These are phyloP conservation scores for Saprolegnia parasitica DNA, from an alignment of 352 stramenopile species.

Conservation along the genomic window DNA sequence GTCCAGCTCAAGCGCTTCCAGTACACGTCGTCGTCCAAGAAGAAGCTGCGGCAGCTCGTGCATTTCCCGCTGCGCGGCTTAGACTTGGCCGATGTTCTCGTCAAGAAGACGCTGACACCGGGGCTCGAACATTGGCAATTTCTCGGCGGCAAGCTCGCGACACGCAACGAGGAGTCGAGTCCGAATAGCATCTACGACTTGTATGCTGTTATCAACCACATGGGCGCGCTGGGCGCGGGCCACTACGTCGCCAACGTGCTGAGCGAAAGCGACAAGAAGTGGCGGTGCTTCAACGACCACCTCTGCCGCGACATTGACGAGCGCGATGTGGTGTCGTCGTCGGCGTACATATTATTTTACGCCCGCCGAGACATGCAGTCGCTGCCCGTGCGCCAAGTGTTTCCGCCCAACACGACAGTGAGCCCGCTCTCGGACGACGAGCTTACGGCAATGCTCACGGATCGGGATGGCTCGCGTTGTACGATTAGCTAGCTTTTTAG, in stretches of 20 bases:
- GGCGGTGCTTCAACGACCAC: constrained; percentile 98
- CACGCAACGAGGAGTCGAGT: constrained; percentile 48
- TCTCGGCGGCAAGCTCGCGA: constrained; percentile 33
- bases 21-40: constrained; percentile 87
- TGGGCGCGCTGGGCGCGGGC: constrained; percentile 91
- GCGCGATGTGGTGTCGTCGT: constrained; percentile 78
- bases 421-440: constrained; percentile 21
- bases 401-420: constrained; percentile 41
- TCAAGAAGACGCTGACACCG: constrained; percentile 36
- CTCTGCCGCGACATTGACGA: constrained; percentile 85
- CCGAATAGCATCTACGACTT: constrained; percentile 87
- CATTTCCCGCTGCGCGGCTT: constrained; percentile 93
- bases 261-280: constrained; percentile 87
- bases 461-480: constrained; percentile 17
- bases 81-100: constrained; percentile 80
- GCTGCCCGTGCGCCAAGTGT: constrained; percentile 66
- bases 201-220: constrained; percentile 97
- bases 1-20: constrained; percentile 99
- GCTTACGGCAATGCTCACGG: constrained; percentile 10
- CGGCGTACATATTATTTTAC: constrained; percentile 91
- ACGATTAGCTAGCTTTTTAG: constrained; percentile 22
- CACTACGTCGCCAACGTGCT: constrained; percentile 92
- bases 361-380: constrained; percentile 61
- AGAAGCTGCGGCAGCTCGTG: constrained; percentile 96
- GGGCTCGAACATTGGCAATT: constrained; percentile 27